phyloP scores from a whole-genome alignment of 2,329 filamentous ascomycete species.

The Pseudocercospora cruenta region DNA sequence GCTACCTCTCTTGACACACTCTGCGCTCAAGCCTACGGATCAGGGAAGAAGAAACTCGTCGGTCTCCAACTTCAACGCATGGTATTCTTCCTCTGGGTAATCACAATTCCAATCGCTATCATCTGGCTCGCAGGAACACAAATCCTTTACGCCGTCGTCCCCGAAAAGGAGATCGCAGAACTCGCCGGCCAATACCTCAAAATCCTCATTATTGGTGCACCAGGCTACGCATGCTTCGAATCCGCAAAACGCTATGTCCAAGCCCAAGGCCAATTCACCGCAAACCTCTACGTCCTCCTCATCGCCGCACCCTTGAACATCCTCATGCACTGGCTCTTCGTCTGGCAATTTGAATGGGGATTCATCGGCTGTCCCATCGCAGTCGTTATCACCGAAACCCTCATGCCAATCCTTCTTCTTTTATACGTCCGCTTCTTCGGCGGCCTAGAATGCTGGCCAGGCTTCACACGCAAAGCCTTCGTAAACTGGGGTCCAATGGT shows the following conservation, averaged over 20 bases:
- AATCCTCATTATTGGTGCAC: constrained; percentile 70
- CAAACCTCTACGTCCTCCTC: constrained; percentile 80
- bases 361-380: constrained; percentile 82
- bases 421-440: constrained; percentile 70
- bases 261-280: constrained; percentile 82
- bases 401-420: constrained; percentile 73
- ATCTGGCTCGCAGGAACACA: constrained; percentile 71
- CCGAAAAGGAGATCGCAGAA: constrained; percentile 69
- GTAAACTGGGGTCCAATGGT: constrained; percentile 84
- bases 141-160: constrained; percentile 68
- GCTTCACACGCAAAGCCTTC: constrained; percentile 71
- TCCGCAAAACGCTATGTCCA: constrained; percentile 83
- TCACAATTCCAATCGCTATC: constrained; percentile 72
- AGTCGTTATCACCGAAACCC: constrained; percentile 72
- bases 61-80: constrained; percentile 82
- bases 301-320: constrained; percentile 82
- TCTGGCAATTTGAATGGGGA: constrained; percentile 66
- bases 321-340: constrained; percentile 77
- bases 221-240: constrained; percentile 77
- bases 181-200: constrained; percentile 75
- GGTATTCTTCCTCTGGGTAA: constrained; percentile 73
- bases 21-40: constrained; percentile 91
- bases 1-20: constrained; percentile 90
- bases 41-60: constrained; percentile 84
- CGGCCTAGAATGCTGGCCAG: constrained; percentile 78